Evolutionary conservation across 1,284 basidiomycete species (phyloP).

Genomic region (Trichosporon faecale): DNA sequence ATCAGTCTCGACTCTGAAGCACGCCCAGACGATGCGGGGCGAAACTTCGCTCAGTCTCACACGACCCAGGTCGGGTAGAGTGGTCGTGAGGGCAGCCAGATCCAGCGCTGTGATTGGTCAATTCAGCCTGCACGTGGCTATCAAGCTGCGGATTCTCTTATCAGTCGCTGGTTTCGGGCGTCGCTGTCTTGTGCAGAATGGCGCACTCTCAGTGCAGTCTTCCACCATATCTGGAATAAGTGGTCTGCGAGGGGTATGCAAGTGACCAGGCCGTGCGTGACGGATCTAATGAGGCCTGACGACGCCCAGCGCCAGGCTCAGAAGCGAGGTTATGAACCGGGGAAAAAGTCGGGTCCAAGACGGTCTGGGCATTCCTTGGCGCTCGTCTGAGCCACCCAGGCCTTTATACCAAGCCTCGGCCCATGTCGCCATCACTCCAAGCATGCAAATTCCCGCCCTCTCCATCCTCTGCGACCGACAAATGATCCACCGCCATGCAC

Average conservation of each 20-base stretch:
- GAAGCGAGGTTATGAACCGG: not conserved
- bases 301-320: not conserved
- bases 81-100: too few relatives aligned
- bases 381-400: not conserved
- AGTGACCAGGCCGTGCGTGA: not conserved
- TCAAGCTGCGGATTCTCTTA: not conserved
- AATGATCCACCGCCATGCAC: not conserved
- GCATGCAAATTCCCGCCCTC: not conserved
- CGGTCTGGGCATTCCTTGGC: slow-evolving; percentile 4
- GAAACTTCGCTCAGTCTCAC: too few relatives aligned
- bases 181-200: not conserved
- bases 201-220: not conserved
- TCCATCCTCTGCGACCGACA: not conserved
- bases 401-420: not conserved
- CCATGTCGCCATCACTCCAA: not conserved
- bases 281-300: not conserved
- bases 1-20: too few relatives aligned
- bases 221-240: not conserved
- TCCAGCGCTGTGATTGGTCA: not conserved
- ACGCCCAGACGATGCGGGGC: too few relatives aligned
- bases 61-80: too few relatives aligned
- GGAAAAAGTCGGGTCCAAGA: not conserved
- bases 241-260: not conserved
- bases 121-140: not conserved
- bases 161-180: not conserved